phyloP scores from a whole-genome alignment of 805 yeast genomes.

The Brettanomyces custersianus region DNA sequence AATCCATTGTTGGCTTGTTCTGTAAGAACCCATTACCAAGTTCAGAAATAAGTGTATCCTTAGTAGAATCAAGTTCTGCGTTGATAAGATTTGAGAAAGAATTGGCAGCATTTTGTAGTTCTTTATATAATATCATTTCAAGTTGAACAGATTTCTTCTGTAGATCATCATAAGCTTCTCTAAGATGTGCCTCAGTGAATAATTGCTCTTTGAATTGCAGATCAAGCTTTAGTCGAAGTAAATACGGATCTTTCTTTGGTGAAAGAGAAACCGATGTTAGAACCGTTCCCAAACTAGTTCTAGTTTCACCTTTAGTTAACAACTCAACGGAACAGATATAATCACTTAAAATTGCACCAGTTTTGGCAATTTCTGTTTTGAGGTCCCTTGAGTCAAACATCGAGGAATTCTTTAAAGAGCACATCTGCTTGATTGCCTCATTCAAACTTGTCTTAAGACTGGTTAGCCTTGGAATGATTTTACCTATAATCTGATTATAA shows the following conservation, averaged over 20 bases:
- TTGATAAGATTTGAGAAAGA: conserved; percentile 43
- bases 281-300: conserved; percentile 23
- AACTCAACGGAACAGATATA: conserved; percentile 37
- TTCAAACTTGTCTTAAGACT: conserved; percentile 45
- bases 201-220: conserved; percentile 57
- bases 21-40: conserved; percentile 40
- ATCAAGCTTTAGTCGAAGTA: conserved; percentile 52
- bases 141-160: conserved; percentile 59
- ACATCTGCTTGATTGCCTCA: conserved; percentile 45
- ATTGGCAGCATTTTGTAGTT: conserved; percentile 48
- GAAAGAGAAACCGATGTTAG: conserved; percentile 14
- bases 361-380: conserved; percentile 50
- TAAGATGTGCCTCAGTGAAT: conserved; percentile 54
- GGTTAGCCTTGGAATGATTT: conserved; percentile 46
- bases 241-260: conserved; percentile 47
- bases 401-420: conserved; percentile 34
- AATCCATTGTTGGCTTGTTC: conserved; percentile 56
- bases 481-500: conserved; percentile 38
- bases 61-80: conserved; percentile 37
- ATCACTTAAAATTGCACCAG: conserved; percentile 46
- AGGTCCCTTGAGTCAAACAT: conserved; percentile 54
- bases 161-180: conserved; percentile 55
- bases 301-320: conserved; percentile 28
- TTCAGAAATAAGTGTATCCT: conserved; percentile 45
- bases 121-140: conserved; percentile 53